Percentiles rank a stretch among this genome's conserved stretches.
phyloP scores from a whole-genome alignment of 73 alveolate genomes.

The Paramecium primaurelia region DNA sequence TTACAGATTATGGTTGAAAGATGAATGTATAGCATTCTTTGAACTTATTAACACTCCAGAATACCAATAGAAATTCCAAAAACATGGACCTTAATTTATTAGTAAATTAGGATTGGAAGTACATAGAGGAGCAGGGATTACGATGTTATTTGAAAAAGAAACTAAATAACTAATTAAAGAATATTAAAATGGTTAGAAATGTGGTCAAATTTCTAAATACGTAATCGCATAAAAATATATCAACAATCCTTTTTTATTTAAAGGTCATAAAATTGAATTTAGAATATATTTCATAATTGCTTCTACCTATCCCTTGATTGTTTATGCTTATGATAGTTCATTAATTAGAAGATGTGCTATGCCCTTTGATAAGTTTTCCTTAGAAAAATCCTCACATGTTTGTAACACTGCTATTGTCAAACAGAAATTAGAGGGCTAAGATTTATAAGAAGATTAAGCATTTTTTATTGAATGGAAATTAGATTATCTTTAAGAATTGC shows the following conservation, averaged over 20 bases:
- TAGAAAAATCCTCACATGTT: conserved; percentile 34
- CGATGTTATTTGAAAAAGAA: not conserved
- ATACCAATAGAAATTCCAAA: not conserved
- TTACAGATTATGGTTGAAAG: conserved; percentile 28
- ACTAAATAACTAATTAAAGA: not conserved
- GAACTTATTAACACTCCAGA: not conserved
- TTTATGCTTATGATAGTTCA: conserved; percentile 46
- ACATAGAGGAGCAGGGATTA: conserved; percentile 58
- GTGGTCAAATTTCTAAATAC: not conserved
- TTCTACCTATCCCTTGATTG: conserved; percentile 47
- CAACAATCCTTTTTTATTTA: conserved; percentile 47
- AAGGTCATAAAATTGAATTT: conserved; percentile 50
- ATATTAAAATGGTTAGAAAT: conserved; percentile 33
- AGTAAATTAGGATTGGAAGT: conserved; percentile 51
- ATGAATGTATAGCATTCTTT: conserved; percentile 50
- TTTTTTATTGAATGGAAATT: conserved; percentile 38
- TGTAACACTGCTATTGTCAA: conserved; percentile 57
- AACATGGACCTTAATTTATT: conserved; percentile 36
- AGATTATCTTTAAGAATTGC: conserved; percentile 30
- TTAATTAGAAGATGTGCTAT: conserved; percentile 48
- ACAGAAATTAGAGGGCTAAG: not conserved
- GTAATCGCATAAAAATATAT: conserved; percentile 36
- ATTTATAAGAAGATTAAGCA: not conserved
- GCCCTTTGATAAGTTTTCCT: conserved; percentile 21
- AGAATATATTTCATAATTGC: conserved; percentile 58